Conservation (phyloP, 768 basidiomycete species). For the Russula dissimulans region DNA sequence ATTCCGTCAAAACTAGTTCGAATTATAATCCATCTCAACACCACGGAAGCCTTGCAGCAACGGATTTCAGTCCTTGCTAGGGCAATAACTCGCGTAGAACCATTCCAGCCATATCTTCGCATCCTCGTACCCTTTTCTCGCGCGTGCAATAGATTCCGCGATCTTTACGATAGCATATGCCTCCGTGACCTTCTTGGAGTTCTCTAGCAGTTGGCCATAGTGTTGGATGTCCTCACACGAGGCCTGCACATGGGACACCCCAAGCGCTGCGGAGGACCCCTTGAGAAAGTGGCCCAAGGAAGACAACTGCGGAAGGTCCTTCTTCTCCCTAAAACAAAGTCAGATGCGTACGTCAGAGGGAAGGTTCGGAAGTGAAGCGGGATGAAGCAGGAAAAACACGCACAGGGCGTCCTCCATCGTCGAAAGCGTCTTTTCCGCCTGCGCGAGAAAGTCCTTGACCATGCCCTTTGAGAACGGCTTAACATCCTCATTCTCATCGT, state of each 20-base stretch:
- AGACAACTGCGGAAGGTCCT: slow-evolving; percentile 60
- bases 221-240: slow-evolving; percentile 91
- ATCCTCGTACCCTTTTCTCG: slow-evolving; percentile 7
- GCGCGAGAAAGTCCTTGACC: slow-evolving; percentile 71
- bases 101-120: slow-evolving; percentile 12
- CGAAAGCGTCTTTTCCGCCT: slow-evolving; percentile 65
- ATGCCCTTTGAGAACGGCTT: slow-evolving; percentile 72
- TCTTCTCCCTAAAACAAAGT: slow-evolving; percentile 18
- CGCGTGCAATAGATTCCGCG: slow-evolving; percentile 4
- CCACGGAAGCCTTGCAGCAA: neutral
- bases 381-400: neutral
- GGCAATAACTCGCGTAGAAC: neutral
- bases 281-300: slow-evolving; percentile 90
- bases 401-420: slow-evolving; percentile 47
- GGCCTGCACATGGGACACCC: slow-evolving; percentile 68
- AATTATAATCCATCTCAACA: neutral
- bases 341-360: slow-evolving; percentile 36
- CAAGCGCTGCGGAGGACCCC: slow-evolving; percentile 92
- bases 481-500: slow-evolving; percentile 39
- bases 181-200: neutral
- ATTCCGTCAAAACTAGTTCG: neutral
- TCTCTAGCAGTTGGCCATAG: slow-evolving; percentile 29
- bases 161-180: slow-evolving; percentile 12
- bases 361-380: neutral
- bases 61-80: neutral